Base-by-base conservation (phyloP, 108 stramenopile species). In the Cylindrotheca fusiformis region DNA sequence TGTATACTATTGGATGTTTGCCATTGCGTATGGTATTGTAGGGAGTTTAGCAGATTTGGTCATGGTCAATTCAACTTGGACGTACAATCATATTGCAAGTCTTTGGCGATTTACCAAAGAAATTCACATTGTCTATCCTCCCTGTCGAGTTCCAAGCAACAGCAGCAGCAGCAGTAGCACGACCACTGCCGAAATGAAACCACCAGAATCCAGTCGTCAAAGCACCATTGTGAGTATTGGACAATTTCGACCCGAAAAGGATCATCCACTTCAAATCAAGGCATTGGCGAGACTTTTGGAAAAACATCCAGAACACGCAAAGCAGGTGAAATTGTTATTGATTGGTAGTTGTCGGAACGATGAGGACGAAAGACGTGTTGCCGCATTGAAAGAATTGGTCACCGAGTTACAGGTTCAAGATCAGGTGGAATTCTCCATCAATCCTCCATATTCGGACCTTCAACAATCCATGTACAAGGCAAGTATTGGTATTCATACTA, bases 231-330 rank as follows among this genome's bases (percentile, higher is more conserved):
- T 98, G 4, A 90, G 87, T 1, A 94, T 99, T 25, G 99, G 95
- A 6, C 99, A 99, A 60, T 99, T 99, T 71, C 81, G 99, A 50
- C 99, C 99, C 4, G 99, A 99, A 78, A 99, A 99, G 74, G 90
- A 98, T 68, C 97, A 98, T 60, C 27, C 44, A 2, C 77, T 97
- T 0, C 99, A 99, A 73, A 68, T 99, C 31, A 28, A 65, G 52
- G 57, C 83, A 2, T 68, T 87, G 79, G 77, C 80, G 0, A 65
- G 31, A 44, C 62, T 91, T 30, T 63, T 80, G 1, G 25, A 72
- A 41, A 58, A 50, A 18, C 61, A 75, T 63, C 72, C 72, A 17
- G 52, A 72, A 19, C 65, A 63, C 30, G 47, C 52, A 26, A 17
- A 29, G 45, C 26, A 44, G 0, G 66, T 68, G 23, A 84, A 77